phyloP scores from a whole-genome alignment of 192 early-diverging fungal genomes.

The Backusella parvicylindrica region DNA sequence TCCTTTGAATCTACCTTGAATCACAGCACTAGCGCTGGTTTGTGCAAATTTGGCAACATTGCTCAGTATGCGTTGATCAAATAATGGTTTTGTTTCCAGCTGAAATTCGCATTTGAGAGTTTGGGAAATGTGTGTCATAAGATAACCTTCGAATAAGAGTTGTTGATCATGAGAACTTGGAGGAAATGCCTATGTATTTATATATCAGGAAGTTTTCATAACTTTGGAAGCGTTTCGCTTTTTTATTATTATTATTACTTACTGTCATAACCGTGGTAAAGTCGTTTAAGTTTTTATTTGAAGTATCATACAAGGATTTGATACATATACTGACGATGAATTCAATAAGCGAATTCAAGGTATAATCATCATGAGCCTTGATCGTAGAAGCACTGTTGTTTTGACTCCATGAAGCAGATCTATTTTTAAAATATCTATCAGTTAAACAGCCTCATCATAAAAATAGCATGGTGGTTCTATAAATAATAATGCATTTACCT shows the following conservation, averaged over 20 bases:
- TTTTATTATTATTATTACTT: not conserved
- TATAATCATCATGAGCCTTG: constrained; percentile 21
- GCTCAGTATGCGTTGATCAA: constrained; percentile 25
- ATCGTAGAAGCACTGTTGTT: not conserved
- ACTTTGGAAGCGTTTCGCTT: not conserved
- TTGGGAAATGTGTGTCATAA: constrained; percentile 38
- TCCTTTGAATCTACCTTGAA: constrained; percentile 44
- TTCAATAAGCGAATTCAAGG: constrained; percentile 43
- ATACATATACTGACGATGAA: constrained; percentile 48
- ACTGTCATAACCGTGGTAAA: constrained; percentile 47
- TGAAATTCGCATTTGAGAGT: constrained; percentile 41
- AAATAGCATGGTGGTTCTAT: not conserved
- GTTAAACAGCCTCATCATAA: not conserved
- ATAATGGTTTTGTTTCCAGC: constrained; percentile 34
- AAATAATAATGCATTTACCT: constrained; percentile 1
- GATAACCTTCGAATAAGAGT: constrained; percentile 39
- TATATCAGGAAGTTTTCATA: not conserved
- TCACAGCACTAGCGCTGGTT: constrained; percentile 37
- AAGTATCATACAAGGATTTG: constrained; percentile 49
- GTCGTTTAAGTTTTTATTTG: constrained; percentile 37
- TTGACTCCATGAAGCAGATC: constrained; percentile 13
- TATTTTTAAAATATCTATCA: not conserved
- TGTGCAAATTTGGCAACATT: constrained; percentile 43
- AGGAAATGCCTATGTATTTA: constrained; percentile 22
- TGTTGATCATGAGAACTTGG: constrained; percentile 31